Evolutionary conservation across 1,284 basidiomycete genomes (phyloP).

Genomic region (Ustilago tritici): DNA sequence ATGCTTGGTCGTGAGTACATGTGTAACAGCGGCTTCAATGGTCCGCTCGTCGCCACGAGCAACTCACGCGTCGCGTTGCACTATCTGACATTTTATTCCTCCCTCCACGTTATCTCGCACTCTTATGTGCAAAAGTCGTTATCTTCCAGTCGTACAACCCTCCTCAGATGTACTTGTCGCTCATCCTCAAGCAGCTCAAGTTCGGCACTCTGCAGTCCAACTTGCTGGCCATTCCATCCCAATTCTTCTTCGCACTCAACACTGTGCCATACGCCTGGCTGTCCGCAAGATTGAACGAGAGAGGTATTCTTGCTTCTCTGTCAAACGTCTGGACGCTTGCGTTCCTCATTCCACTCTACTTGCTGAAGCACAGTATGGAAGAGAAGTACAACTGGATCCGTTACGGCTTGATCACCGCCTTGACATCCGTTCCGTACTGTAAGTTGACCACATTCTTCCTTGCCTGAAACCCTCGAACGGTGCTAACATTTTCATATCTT

Average conservation of each 20-base stretch:
- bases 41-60: not conserved
- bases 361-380: slow-evolving; percentile 19
- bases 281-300: slow-evolving; percentile 31
- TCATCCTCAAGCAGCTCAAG: slow-evolving; percentile 50
- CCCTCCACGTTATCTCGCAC: slow-evolving; percentile 1
- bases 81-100: slow-evolving; percentile 17
- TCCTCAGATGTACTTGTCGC: slow-evolving; percentile 35
- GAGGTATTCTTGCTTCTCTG: slow-evolving; percentile 23
- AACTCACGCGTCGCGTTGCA: slow-evolving; percentile 1
- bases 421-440: slow-evolving; percentile 49
- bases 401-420: slow-evolving; percentile 39
- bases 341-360: slow-evolving; percentile 37
- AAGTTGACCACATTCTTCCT: slow-evolving; percentile 2
- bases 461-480: not conserved
- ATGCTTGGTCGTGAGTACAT: slow-evolving; percentile 71
- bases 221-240: slow-evolving; percentile 55
- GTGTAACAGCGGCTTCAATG: not conserved
- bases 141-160: slow-evolving; percentile 38
- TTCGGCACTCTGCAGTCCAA: slow-evolving; percentile 53
- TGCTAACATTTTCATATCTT: not conserved
- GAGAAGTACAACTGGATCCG: slow-evolving; percentile 39
- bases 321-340: slow-evolving; percentile 40
- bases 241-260: slow-evolving; percentile 50
- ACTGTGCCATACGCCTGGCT: slow-evolving; percentile 40
- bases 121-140: slow-evolving; percentile 19